Conservation (phyloP, 345 rosid genomes). For the Citrus australasica region DNA sequence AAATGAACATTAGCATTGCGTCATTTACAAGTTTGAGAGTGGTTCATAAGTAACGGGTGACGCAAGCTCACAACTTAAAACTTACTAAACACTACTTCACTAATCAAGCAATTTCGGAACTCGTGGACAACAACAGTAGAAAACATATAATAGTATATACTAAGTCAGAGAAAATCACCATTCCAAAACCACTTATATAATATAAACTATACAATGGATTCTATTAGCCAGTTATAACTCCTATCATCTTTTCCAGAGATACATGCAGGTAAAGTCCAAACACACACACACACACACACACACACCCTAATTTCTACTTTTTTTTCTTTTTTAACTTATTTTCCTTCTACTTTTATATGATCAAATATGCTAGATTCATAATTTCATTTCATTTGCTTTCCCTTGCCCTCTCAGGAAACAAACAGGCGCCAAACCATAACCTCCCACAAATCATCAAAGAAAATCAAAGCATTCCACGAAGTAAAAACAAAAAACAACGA, state of each 20-base stretch:
- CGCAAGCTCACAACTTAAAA: not conserved
- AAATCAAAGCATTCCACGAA: slow-evolving; percentile 11
- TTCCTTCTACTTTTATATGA: not conserved
- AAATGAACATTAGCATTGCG: not conserved
- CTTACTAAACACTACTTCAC: not conserved
- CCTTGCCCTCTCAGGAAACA: slow-evolving; percentile 5
- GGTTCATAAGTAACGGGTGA: not conserved
- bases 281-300: too few species aligned
- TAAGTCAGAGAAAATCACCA: not conserved
- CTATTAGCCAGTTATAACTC: not conserved
- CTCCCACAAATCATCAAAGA: not conserved
- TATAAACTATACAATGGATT: not conserved
- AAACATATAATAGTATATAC: not conserved
- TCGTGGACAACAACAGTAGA: not conserved
- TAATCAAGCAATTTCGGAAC: not conserved
- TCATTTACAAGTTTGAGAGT: not conserved
- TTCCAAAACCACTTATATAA: not conserved
- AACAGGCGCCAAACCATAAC: not conserved
- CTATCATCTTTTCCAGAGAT: not conserved
- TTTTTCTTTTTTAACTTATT: not conserved
- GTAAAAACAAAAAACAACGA: not conserved
- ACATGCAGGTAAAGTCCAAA: too few species aligned
- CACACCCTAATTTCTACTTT: not conserved
- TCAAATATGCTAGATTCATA: not conserved
- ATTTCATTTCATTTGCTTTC: not conserved